Evolutionary conservation across 176 grass and related monocot genomes (phyloP), one percentile per base, ranked within the genome.

Genomic region (Carex pumila): DNA sequence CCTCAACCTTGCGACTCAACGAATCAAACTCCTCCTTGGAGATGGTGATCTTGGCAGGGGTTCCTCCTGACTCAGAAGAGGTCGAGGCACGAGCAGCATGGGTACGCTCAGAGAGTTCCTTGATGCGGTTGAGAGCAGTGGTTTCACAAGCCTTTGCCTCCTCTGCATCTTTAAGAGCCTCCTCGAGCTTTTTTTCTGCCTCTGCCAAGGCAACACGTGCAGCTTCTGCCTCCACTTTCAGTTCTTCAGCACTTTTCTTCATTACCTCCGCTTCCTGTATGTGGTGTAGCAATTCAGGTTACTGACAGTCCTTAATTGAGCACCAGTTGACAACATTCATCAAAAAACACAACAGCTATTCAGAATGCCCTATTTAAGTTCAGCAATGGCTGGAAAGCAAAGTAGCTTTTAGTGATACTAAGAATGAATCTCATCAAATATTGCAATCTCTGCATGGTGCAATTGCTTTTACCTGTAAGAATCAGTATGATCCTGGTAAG

Each of bases 1-100:
- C 95, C 14, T 98, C 91, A 2, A 94, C 88, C 79, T 98, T 94
- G 64, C 82, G 83, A 84, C 86, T 95, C 83, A 98, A 86, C 64
- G 95, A 93, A 63, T 93, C 91, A 49, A 94, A 94, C 81, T 95
- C 95, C 58, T 93, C 92, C 71, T 93, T 98, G 83, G 95, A 98
- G 71, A 98, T 98, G 86, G 86, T 95, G 71, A 98, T 90, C 67
- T 98, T 98, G 50, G 84, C 39, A 32, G 73, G 73, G 1, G 21
- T 32, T 81, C 59, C 81, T 72, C 78, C 90, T 6, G 86, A 87
- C 82, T 94, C 92, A 36, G 95, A 97, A 83, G 88, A 90, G 66
- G 95, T 90, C 62, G 95, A 94, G 21, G 92, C 89, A 55, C 91
- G 89, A 61, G 88, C 84, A 50, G 84, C 89, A 88, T 92, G 94